These are phyloP conservation scores for Achlya hypogyna DNA, from an alignment of 352 stramenopile genomes.

Conservation along the genomic window DNA sequence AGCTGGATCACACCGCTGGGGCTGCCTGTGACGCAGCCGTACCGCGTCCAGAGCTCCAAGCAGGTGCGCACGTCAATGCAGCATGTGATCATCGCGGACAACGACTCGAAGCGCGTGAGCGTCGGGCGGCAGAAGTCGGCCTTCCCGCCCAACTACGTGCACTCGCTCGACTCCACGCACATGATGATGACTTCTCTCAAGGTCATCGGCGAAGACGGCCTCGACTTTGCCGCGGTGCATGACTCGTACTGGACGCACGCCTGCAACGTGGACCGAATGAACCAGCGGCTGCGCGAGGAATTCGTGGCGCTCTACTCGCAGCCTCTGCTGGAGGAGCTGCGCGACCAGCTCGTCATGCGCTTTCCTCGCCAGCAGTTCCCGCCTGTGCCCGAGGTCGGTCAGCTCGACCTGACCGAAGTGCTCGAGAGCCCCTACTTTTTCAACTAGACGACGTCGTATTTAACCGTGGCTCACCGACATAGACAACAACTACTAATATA, in stretches of 20 bases:
- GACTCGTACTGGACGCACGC: constrained; percentile 99
- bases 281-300: constrained; percentile 76
- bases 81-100: constrained; percentile 81
- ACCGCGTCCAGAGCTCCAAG: constrained; percentile 79
- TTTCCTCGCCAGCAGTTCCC: constrained; percentile 95
- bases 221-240: constrained; percentile 96
- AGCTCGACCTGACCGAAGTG: constrained; percentile 93
- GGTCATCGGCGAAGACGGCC: constrained; percentile 87
- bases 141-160: constrained; percentile 99
- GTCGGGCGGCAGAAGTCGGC: constrained; percentile 88
- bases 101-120: constrained; percentile 48
- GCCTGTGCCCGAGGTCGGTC: constrained; percentile 85
- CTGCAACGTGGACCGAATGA: constrained; percentile 94
- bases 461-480: neutral
- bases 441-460: constrained; percentile 73
- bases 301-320: constrained; percentile 98
- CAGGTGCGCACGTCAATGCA: constrained; percentile 81
- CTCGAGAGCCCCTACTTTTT: constrained; percentile 98
- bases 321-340: constrained; percentile 93
- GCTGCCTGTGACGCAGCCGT: constrained; percentile 98
- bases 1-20: constrained; percentile 98
- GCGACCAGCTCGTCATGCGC: constrained; percentile 85
- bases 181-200: constrained; percentile 98
- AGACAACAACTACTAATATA: neutral
- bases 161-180: constrained; percentile 99